Conservation (phyloP, 1,139 yeast genomes). For the Yamadazyma aaseri region DNA sequence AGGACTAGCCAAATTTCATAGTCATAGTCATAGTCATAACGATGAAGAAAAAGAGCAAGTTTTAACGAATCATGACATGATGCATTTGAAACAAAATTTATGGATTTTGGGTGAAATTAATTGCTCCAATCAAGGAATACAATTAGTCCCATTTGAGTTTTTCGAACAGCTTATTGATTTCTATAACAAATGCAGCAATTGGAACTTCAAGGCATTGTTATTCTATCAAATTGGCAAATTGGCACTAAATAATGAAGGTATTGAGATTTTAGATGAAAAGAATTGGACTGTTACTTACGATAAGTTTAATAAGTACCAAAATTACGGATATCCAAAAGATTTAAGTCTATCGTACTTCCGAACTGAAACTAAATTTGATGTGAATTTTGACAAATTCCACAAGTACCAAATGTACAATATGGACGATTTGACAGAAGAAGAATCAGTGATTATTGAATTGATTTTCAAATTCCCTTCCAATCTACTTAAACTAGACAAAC, state of each 20-base stretch:
- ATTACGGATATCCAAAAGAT: slow-evolving; percentile 11
- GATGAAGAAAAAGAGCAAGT: slow-evolving; percentile 3
- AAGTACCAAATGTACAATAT: slow-evolving; percentile 8
- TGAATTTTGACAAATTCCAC: slow-evolving; percentile 6
- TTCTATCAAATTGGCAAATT: slow-evolving; percentile 77
- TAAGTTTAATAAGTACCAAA: slow-evolving; percentile 35
- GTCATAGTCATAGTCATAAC: slow-evolving; percentile 3
- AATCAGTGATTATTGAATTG: slow-evolving; percentile 38
- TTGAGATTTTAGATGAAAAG: slow-evolving; percentile 79
- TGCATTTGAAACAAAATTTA: slow-evolving; percentile 68
- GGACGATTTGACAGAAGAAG: slow-evolving; percentile 14
- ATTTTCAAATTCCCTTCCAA: slow-evolving; percentile 60
- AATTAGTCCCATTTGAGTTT: slow-evolving; percentile 44
- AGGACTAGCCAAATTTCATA: slow-evolving; percentile 16
- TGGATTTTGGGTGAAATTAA: slow-evolving; percentile 92
- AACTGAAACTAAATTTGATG: slow-evolving; percentile 4
- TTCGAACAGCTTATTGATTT: slow-evolving; percentile 50
- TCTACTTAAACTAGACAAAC: slow-evolving; percentile 63
- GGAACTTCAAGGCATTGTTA: slow-evolving; percentile 73
- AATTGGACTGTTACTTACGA: slow-evolving; percentile 70
- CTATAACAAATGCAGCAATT: slow-evolving; percentile 48
- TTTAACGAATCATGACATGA: slow-evolving; percentile 19
- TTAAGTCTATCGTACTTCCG: slow-evolving; percentile 7
- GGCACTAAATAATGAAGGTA: slow-evolving; percentile 72
- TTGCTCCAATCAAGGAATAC: slow-evolving; percentile 62